These are phyloP conservation scores for Xylaria multiplex DNA, from an alignment of 2,329 filamentous ascomycete genomes.

Conservation along the genomic window DNA sequence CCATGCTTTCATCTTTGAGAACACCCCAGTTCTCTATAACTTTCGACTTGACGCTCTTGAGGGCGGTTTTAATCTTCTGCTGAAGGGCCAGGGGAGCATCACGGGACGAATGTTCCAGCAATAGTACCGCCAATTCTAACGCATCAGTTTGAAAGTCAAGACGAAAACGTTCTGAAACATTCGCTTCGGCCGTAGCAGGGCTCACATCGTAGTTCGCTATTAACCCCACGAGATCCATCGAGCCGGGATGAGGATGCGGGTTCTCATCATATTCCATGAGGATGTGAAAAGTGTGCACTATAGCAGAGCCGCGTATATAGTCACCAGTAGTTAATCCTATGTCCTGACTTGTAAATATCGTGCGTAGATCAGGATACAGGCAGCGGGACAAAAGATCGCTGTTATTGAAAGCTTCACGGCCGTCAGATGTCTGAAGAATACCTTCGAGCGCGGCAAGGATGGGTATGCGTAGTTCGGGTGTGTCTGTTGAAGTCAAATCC, in stretches of 20 bases:
- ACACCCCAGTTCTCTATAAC: constrained; percentile 15
- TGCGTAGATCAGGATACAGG: constrained; percentile 32
- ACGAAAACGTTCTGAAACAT: neutral
- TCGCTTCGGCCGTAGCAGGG: neutral
- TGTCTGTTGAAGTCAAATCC: constrained; percentile 23
- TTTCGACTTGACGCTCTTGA: constrained; percentile 14
- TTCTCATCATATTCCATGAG: constrained; percentile 28
- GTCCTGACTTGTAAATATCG: constrained; percentile 17
- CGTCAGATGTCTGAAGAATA: constrained; percentile 60
- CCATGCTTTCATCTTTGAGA: constrained; percentile 26
- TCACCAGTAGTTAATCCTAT: constrained; percentile 21
- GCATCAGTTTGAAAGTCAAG: constrained; percentile 34
- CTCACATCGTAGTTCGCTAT: constrained; percentile 22
- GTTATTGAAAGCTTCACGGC: constrained; percentile 42
- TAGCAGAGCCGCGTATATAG: constrained; percentile 36
- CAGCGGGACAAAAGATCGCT: constrained; percentile 24
- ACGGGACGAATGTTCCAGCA: neutral
- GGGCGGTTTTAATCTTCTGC: constrained; percentile 13
- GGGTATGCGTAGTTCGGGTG: constrained; percentile 65
- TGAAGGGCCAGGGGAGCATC: constrained; percentile 10
- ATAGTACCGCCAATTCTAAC: constrained; percentile 25
- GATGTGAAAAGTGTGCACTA: constrained; percentile 28
- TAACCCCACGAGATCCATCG: constrained; percentile 20
- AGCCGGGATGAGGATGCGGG: constrained; percentile 8
- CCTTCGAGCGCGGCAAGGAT: constrained; percentile 70